Percentiles rank a stretch among this genome's conserved stretches.
Evolutionary conservation across 2,329 filamentous ascomycete species (phyloP).

Genomic region (Ambrosiella cleistominuta): DNA sequence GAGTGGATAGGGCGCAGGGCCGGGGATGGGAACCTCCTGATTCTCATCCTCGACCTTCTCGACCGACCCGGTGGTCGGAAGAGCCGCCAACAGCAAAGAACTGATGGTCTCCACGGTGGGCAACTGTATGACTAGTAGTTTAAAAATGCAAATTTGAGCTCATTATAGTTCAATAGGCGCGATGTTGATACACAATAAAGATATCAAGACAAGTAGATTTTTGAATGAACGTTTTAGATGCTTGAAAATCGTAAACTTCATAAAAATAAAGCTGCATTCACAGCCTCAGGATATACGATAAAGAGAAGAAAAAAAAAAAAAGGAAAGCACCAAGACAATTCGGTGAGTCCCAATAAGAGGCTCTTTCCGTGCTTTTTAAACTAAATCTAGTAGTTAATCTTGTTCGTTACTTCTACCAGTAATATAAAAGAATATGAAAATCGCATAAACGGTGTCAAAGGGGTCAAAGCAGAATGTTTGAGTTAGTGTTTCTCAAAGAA

Average conservation of each 20-base stretch:
- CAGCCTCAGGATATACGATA: not conserved
- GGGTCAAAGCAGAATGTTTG: not conserved
- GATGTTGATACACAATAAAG: not conserved
- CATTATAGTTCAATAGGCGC: not conserved
- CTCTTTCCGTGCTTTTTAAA: not conserved
- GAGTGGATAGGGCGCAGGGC: constrained; percentile 45
- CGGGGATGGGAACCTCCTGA: constrained; percentile 34
- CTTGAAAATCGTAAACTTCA: not conserved
- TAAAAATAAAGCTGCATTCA: not conserved
- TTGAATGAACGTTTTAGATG: not conserved
- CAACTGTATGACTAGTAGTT: not conserved
- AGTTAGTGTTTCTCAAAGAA: too few relatives aligned
- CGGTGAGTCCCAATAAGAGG: not conserved
- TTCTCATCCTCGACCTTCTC: not conserved
- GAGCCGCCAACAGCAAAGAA: constrained; percentile 1
- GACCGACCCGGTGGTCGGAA: not conserved
- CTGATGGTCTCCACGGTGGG: constrained; percentile 3
- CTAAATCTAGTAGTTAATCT: not conserved
- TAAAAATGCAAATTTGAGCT: not conserved
- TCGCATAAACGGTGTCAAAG: not conserved
- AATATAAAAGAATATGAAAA: not conserved
- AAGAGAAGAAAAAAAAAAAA: not conserved
- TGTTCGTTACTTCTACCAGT: not conserved
- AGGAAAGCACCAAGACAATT: not conserved
- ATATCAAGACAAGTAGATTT: not conserved